Evolutionary conservation across 1,139 yeast genomes (phyloP), one percentile per base, ranked within the genome.

Genomic region (Suhomyces terraborum): DNA sequence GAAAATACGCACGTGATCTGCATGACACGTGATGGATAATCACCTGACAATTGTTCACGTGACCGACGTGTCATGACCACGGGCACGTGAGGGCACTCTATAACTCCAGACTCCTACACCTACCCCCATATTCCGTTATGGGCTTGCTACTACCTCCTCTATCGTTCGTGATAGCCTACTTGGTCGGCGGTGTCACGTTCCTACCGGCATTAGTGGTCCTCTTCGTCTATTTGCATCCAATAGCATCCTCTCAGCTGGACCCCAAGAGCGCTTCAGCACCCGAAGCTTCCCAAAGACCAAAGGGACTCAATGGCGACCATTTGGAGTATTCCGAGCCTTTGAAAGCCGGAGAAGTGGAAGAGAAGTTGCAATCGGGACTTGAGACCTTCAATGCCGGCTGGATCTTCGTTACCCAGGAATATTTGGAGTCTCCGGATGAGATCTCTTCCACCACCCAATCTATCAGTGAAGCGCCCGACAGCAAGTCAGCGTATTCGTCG

Each of bases 321-420:
- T 32, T 38, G 35, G 46, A 42, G 30, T 38, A 38, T 22, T 36
- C 42, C 8, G 33, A 35, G 13, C 8, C 40, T 2, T 60, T 84
- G 36, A 79, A 75, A 47, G 80, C 84, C 2, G 86, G 87, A 0
- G 80, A 79, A 45, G 52, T 83, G 7, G 83, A 84, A 46, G 91
- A 86, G 50, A 62, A 64, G 13, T 64, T 67, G 32, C 72, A 73
- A 20, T 62, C 79, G 2, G 95, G 94, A 2, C 77, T 85, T 6
- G 80, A 81, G 26, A 76, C 88, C 0, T 77, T 71, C 52, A 81
- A 78, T 55, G 65, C 80, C 9, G 96, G 96, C 2, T 88, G 96
- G 95, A 64, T 91, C 4, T 80, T 85, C 3, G 88, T 89, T 8
- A 87, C 96, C 0, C 81, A 81, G 46, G 93, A 86, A 51, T 88